These are phyloP conservation scores for Rhodosporidiobolus odoratus DNA, from an alignment of 768 basidiomycete genomes.

Conservation along the genomic window DNA sequence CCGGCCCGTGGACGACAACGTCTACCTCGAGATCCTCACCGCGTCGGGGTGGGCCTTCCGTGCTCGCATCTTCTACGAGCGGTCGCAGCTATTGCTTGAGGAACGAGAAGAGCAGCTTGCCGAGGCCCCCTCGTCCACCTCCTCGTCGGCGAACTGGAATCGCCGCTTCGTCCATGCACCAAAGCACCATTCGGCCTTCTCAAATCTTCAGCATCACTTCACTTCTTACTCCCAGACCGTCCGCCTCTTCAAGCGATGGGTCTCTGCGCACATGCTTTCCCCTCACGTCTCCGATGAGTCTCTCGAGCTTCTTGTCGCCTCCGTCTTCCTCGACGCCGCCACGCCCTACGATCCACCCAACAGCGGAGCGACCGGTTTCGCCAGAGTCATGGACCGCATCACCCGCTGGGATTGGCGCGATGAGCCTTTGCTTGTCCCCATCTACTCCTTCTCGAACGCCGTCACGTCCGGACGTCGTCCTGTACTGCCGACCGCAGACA, in stretches of 20 bases:
- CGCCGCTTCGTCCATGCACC: slow-evolving; percentile 75
- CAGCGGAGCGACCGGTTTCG: slow-evolving; percentile 62
- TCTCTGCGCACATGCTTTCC: slow-evolving; percentile 74
- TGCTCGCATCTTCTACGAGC: slow-evolving; percentile 76
- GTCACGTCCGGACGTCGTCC: slow-evolving; percentile 38
- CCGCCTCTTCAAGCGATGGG: slow-evolving; percentile 85
- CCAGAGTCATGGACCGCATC: slow-evolving; percentile 64
- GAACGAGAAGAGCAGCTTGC: slow-evolving; percentile 53
- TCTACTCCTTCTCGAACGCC: slow-evolving; percentile 53
- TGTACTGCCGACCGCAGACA: slow-evolving; percentile 45
- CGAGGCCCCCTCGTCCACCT: slow-evolving; percentile 52
- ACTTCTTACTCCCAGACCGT: slow-evolving; percentile 76
- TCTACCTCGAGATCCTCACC: slow-evolving; percentile 69
- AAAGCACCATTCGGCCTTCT: slow-evolving; percentile 75
- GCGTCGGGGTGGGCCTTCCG: slow-evolving; percentile 81
- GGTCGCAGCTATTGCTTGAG: slow-evolving; percentile 73
- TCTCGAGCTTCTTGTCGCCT: slow-evolving; percentile 77
- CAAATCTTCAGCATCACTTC: slow-evolving; percentile 70
- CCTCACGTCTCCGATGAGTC: slow-evolving; percentile 69
- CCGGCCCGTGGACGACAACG: slow-evolving; percentile 63
- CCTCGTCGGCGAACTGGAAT: slow-evolving; percentile 51
- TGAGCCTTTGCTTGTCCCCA: slow-evolving; percentile 63
- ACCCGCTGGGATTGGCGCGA: slow-evolving; percentile 64
- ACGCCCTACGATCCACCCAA: slow-evolving; percentile 56
- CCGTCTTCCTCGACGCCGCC: slow-evolving; percentile 59